phyloP scores from a whole-genome alignment of 1,139 yeast genomes.

The Sugiyamaella neomexicana region DNA sequence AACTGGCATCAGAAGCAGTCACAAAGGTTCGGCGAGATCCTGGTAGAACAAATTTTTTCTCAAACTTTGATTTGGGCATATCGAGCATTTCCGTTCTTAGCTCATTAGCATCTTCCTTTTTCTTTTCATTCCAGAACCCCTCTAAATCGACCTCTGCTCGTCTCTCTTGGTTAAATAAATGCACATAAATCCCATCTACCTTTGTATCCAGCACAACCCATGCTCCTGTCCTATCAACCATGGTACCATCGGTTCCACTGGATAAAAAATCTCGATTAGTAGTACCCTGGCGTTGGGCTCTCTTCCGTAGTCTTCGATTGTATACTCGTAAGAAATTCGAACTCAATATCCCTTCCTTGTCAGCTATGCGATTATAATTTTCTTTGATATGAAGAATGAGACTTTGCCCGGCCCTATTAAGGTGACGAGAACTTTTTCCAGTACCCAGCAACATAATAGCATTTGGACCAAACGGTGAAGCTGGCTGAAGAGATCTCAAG shows the following conservation, averaged over 20 bases:
- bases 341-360: slow-evolving; percentile 71
- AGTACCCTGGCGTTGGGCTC: slow-evolving; percentile 47
- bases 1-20: too few species aligned
- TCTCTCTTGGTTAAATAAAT: slow-evolving; percentile 69
- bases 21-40: slow-evolving; percentile 5
- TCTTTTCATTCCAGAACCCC: slow-evolving; percentile 50
- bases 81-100: background rate
- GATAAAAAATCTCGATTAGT: slow-evolving; percentile 16
- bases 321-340: slow-evolving; percentile 57
- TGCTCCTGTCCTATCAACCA: slow-evolving; percentile 33
- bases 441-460: slow-evolving; percentile 63
- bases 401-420: slow-evolving; percentile 67
- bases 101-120: background rate
- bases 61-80: slow-evolving; percentile 16
- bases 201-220: slow-evolving; percentile 82
- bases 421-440: slow-evolving; percentile 76
- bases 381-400: slow-evolving; percentile 52
- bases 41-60: slow-evolving; percentile 17
- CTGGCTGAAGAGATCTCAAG: slow-evolving; percentile 50
- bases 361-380: slow-evolving; percentile 47
- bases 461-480: slow-evolving; percentile 45
- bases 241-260: slow-evolving; percentile 26
- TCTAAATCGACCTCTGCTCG: slow-evolving; percentile 70
- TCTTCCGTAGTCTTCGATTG: slow-evolving; percentile 61
- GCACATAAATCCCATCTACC: slow-evolving; percentile 63